Percentiles rank a stretch among this genome's conserved stretches.
phyloP scores from a whole-genome alignment of 805 yeast species.

The Yamadazyma endophytica region DNA sequence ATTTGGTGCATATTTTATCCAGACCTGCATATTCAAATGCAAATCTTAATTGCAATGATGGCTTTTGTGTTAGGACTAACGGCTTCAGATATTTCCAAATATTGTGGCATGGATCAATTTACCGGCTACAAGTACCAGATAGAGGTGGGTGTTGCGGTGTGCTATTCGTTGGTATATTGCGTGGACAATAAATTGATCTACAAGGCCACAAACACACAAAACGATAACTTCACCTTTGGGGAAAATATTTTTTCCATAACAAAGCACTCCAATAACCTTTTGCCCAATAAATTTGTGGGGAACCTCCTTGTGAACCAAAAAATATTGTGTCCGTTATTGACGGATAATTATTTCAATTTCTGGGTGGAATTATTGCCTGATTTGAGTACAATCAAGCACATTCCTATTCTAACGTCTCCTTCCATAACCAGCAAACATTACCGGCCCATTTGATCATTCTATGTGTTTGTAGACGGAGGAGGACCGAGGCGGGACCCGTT shows the following conservation, averaged over 20 bases:
- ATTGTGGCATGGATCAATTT: too few relatives aligned
- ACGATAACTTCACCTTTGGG: slow-evolving; percentile 5
- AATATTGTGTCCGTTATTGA: slow-evolving; percentile 17
- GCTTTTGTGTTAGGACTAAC: too few relatives aligned
- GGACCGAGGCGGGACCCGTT: background rate
- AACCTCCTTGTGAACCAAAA: slow-evolving; percentile 6
- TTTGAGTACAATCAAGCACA: slow-evolving; percentile 16
- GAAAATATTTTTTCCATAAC: slow-evolving; percentile 4
- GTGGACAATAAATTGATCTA: slow-evolving; percentile 23
- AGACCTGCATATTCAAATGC: too few relatives aligned
- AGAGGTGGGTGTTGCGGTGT: too few relatives aligned
- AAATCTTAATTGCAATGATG: too few relatives aligned
- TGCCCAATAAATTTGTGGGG: slow-evolving; percentile 25
- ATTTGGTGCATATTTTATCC: too few relatives aligned
- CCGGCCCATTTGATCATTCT: background rate
- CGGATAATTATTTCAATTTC: slow-evolving; percentile 19
- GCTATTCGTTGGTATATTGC: slow-evolving; percentile 25
- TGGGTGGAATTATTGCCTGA: slow-evolving; percentile 25
- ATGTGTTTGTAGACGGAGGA: background rate
- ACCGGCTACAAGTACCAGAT: too few relatives aligned
- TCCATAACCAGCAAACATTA: slow-evolving; percentile 17
- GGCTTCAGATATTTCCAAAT: too few relatives aligned
- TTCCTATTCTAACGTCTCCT: slow-evolving; percentile 28
- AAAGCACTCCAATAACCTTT: slow-evolving; percentile 4
- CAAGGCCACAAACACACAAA: slow-evolving; percentile 4